Conservation (phyloP, 768 basidiomycete genomes). For the Gelatoporia subvermispora region DNA sequence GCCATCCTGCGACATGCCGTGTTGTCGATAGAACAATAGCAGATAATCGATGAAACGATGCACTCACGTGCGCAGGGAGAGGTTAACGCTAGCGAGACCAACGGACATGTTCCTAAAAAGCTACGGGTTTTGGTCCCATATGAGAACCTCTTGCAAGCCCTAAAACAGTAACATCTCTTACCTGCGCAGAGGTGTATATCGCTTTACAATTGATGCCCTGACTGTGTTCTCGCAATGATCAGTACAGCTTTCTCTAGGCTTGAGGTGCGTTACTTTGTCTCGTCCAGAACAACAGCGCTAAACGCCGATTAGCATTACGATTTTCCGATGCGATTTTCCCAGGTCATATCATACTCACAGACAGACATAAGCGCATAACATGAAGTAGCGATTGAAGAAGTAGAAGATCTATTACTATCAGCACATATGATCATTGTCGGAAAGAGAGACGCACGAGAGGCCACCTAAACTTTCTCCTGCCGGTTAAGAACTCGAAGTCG, state of each 20-base stretch:
- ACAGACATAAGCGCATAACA: constrained; percentile 41
- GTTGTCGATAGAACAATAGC: neutral
- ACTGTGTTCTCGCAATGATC: too few species aligned
- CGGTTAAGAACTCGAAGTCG: too few species aligned
- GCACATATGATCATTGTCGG: too few species aligned
- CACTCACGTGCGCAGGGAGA: constrained; percentile 40
- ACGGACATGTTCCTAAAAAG: constrained; percentile 39
- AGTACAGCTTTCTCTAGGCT: neutral
- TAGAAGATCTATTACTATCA: constrained; percentile 33
- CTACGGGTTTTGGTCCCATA: constrained; percentile 22
- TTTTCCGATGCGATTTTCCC: neutral
- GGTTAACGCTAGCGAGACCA: constrained; percentile 42
- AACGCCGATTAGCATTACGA: neutral
- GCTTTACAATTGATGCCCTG: constrained; percentile 36
- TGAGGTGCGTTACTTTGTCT: constrained; percentile 21
- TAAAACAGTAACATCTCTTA: constrained; percentile 13
- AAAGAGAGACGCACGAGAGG: too few species aligned
- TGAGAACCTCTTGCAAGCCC: too few species aligned
- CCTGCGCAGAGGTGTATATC: constrained; percentile 44
- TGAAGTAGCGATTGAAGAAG: constrained; percentile 39
- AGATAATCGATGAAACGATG: neutral
- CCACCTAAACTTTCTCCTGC: too few species aligned
- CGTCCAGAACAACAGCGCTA: constrained; percentile 35
- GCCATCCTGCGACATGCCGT: constrained; percentile 39
- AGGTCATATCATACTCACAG: constrained; percentile 41